Percentiles rank a stretch among this genome's conserved stretches.
Conservation (phyloP, 768 basidiomycete species). For the Termitomyces sp. region DNA sequence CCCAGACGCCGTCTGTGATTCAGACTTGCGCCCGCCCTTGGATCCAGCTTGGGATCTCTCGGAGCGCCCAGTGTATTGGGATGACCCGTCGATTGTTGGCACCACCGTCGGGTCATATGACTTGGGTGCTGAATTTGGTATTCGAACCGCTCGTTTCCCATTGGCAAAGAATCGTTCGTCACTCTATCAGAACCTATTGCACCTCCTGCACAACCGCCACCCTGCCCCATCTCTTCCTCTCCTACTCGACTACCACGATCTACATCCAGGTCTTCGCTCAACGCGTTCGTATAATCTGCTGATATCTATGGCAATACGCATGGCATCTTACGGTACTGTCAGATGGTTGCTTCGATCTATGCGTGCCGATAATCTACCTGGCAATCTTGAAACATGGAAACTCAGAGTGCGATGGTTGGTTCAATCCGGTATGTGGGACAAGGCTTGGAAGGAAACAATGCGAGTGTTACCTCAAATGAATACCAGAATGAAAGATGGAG, state of each 20-base stretch:
- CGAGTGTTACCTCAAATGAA: constrained; percentile 12
- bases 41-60: too few species aligned
- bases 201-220: constrained; percentile 27
- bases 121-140: background rate
- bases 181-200: constrained; percentile 41
- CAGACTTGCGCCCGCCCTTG: constrained; percentile 19
- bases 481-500: background rate
- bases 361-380: constrained; percentile 34
- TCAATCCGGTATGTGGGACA: constrained; percentile 50
- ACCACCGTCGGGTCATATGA: constrained; percentile 1
- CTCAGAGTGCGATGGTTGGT: constrained; percentile 56
- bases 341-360: constrained; percentile 44
- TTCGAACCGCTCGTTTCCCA: constrained; percentile 15
- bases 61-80: constrained; percentile 2
- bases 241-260: constrained; percentile 48
- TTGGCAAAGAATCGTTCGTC: constrained; percentile 25
- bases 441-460: constrained; percentile 48
- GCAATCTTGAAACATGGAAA: constrained; percentile 53
- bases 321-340: constrained; percentile 43
- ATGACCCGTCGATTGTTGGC: constrained; percentile 10
- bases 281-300: constrained; percentile 45
- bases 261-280: constrained; percentile 32
- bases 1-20: constrained; percentile 18
- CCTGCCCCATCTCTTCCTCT: constrained; percentile 28
- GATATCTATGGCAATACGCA: constrained; percentile 45